phyloP scores from a whole-genome alignment of 73 alveolate species.

The Paramecium octaurelia region DNA sequence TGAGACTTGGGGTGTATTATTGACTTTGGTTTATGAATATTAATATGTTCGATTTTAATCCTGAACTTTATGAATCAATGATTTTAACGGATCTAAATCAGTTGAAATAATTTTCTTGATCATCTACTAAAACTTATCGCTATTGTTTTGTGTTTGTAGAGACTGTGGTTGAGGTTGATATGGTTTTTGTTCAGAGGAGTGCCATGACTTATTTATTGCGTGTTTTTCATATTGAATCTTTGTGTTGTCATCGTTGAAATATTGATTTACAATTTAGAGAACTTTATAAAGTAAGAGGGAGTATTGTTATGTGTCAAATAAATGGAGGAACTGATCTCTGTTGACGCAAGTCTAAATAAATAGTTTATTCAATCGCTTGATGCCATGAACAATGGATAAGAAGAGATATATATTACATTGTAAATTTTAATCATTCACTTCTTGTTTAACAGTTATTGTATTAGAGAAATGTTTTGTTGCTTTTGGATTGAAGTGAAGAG shows the following conservation, averaged over 20 bases:
- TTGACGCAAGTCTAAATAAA: not conserved
- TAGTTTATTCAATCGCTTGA: not conserved
- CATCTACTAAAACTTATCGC: not conserved
- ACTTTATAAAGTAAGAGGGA: not conserved
- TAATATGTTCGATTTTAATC: not conserved
- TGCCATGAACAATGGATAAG: conserved; percentile 11
- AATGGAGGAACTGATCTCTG: not conserved
- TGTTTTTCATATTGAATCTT: not conserved
- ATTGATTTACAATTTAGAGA: conserved; percentile 13
- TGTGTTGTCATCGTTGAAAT: not conserved
- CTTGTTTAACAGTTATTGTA: not conserved
- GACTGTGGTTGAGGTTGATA: not conserved
- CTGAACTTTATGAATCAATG: not conserved
- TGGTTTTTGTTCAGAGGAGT: not conserved
- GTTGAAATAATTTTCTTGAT: not conserved
- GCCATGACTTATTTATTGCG: not conserved
- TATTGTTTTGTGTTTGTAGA: not conserved
- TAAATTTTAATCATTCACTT: not conserved
- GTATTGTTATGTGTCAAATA: not conserved
- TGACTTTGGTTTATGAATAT: not conserved
- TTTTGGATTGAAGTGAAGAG: not conserved
- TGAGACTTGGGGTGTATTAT: not conserved
- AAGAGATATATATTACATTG: not conserved
- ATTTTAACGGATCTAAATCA: not conserved
- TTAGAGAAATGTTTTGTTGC: not conserved